Base-by-base conservation (phyloP, 148 eudicot genomes). In the Rheum nobile region DNA sequence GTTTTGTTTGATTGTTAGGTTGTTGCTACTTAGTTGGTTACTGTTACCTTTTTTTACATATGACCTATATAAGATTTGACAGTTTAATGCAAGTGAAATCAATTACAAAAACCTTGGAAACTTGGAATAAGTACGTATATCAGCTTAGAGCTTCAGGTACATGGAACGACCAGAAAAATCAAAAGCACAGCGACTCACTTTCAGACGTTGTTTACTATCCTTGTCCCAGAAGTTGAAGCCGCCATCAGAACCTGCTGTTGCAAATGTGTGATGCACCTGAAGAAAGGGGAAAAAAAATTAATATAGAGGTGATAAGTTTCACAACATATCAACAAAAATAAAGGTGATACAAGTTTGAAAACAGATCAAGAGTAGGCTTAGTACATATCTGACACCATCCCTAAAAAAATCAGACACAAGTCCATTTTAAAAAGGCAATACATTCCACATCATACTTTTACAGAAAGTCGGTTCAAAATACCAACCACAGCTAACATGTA, bases 181-280 rank as follows among this genome's bases (percentile, higher is more conserved):
- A 42, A 44, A 32, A 47, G 37, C 55, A 26, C 14, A 41, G 21
- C 31, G 42, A 35, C 26, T 74, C 26, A 94, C 98, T 95, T 94
- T 94, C 37, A 94, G 86, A 78, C 98, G 85, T 79, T 94, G 98
- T 84, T 94, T 94, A 78, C 98, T 94, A 78, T 94, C 98, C 79
- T 94, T 94, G 83, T 94, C 97, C 98, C 98, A 94, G 77, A 91
- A 94, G 77, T 89, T 94, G 75, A 89, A 91, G 78, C 88, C 86
- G 65, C 98, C 98, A 79, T 94, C 98, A 82, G 98, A 95, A 71
- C 98, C 98, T 16, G 96, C 86, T 67, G 98, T 91, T 63, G 98
- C 97, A 86, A 95, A 95, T 39, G 98, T 95, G 69, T 89, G 92
- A 76, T 91, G 92, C 71, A 88, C 77, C 98, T 95, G 83, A 55